Base-by-base conservation (phyloP, 495 filamentous ascomycete species). In the Penicillium goetzii region DNA sequence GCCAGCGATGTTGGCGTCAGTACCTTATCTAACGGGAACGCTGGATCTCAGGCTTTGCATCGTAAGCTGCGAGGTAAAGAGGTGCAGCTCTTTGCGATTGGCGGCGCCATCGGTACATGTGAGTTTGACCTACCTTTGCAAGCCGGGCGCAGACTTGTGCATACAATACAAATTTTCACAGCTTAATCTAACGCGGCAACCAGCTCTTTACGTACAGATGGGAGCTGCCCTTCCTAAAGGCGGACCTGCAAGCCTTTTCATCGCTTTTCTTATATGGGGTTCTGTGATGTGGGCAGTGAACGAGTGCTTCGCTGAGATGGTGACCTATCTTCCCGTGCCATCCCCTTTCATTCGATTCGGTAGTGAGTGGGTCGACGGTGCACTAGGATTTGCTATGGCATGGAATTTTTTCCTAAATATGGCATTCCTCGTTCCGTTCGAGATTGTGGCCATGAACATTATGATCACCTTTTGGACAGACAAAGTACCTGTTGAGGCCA, bases 331-430 rank as follows among this genome's bases (percentile, higher is more conserved):
- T 50, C 90, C 91, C 11, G 86, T 94, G 40, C 86, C 86, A 8
- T 89, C 87, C 14, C 89, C 89, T 4, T 93, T 93, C 66, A 89
- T 93, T 70, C 87, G 89, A 23, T 88, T 93, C 67, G 89, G 89
- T n/a, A 88, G 90, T 15, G 81, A 84, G 55, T 93, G 86, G 76
- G 89, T 93, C 28, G 90, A 92, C 72, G 89, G 81, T 61, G 83
- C 81, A 3, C 79, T 81, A 59, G 72, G 81, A 30, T 80, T 84
- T 40, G 79, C 79, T 11, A 79, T 81, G 30, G 80, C 89, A 8
- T 92, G 88, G 82, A 92, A 92, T 65, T 88, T 85, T 70, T 88
- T 85, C 69, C 68, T 85, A 33, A 58, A 56, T 6, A 72, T 72
- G 67, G 88, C 88, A 0, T 80, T 84, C 40, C 70, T 85, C 2